phyloP scores from a whole-genome alignment of 352 stramenopile species.

The Phytophthora vignae region DNA sequence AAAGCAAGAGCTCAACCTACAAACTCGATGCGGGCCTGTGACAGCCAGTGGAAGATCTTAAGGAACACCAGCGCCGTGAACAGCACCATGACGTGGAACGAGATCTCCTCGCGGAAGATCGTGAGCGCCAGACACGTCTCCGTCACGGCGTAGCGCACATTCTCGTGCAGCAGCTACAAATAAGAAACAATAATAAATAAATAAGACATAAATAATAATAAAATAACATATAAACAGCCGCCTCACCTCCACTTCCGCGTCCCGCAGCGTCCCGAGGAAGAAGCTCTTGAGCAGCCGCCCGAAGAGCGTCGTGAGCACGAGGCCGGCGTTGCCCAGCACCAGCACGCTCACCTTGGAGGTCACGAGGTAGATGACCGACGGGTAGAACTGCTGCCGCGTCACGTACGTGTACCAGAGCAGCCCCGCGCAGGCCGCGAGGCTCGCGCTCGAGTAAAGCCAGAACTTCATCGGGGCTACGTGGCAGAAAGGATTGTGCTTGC shows the following conservation, averaged over 20 bases:
- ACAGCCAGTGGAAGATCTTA: constrained; percentile 95
- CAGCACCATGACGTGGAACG: constrained; percentile 93
- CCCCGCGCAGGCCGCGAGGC: constrained; percentile 79
- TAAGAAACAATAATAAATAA: too few relatives aligned
- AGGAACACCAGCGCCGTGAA: constrained; percentile 97
- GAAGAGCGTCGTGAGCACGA: constrained; percentile 91
- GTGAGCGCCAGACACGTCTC: constrained; percentile 99
- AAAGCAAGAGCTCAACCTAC: constrained; percentile 46
- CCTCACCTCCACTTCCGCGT: constrained; percentile 85
- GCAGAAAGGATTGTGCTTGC: constrained; percentile 21
- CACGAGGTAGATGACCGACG: constrained; percentile 96
- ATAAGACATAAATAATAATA: too few relatives aligned
- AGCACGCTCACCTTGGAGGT: constrained; percentile 97
- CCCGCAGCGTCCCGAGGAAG: constrained; percentile 83
- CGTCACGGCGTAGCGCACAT: constrained; percentile 97
- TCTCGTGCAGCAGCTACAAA: constrained; percentile 93
- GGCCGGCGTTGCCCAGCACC: constrained; percentile 95
- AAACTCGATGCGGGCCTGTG: constrained; percentile 91
- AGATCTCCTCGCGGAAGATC: constrained; percentile 98
- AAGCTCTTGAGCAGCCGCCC: constrained; percentile 84
- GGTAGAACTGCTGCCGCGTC: constrained; percentile 97
- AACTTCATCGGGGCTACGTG: constrained; percentile 72
- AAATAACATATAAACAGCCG: constrained; percentile 10
- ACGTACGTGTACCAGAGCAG: constrained; percentile 94
- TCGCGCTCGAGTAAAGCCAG: constrained; percentile 90